Evolutionary conservation across 2,329 filamentous ascomycete genomes (phyloP).

Genomic region (Colletotrichum paranaense): DNA sequence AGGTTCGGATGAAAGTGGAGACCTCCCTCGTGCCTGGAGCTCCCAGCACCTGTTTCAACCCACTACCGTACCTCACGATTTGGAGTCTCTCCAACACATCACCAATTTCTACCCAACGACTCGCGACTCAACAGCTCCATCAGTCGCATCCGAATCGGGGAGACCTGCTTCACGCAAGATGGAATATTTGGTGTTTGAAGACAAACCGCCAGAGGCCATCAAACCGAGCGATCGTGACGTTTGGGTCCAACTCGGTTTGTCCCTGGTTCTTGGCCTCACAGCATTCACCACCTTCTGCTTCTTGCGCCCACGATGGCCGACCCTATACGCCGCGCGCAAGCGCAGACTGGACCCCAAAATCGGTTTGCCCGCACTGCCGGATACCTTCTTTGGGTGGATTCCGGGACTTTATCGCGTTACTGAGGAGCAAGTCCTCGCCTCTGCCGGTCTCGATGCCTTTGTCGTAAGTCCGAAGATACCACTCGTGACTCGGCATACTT

Average conservation of each 20-base stretch:
- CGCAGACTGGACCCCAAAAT: constrained; percentile 71
- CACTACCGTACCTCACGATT: not conserved
- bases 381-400: constrained; percentile 94
- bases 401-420: constrained; percentile 84
- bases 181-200: constrained; percentile 22
- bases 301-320: constrained; percentile 90
- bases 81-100: constrained; percentile 5
- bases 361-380: constrained; percentile 81
- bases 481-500: too few relatives aligned
- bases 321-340: constrained; percentile 90
- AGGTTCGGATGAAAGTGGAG: constrained; percentile 32
- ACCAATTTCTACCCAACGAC: not conserved
- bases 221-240: constrained; percentile 45
- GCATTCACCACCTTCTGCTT: constrained; percentile 84
- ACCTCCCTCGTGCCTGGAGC: constrained; percentile 19
- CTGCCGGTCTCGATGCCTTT: constrained; percentile 93
- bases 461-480: constrained; percentile 68
- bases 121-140: not conserved
- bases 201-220: constrained; percentile 37
- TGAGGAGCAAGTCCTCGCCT: constrained; percentile 89
- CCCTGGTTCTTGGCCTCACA: constrained; percentile 73
- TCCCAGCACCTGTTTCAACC: constrained; percentile 14
- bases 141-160: not conserved
- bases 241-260: constrained; percentile 77
- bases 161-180: constrained; percentile 26